Evolutionary conservation across 345 rosid genomes (phyloP).

Genomic region (Zanthoxylum bungeanum): DNA sequence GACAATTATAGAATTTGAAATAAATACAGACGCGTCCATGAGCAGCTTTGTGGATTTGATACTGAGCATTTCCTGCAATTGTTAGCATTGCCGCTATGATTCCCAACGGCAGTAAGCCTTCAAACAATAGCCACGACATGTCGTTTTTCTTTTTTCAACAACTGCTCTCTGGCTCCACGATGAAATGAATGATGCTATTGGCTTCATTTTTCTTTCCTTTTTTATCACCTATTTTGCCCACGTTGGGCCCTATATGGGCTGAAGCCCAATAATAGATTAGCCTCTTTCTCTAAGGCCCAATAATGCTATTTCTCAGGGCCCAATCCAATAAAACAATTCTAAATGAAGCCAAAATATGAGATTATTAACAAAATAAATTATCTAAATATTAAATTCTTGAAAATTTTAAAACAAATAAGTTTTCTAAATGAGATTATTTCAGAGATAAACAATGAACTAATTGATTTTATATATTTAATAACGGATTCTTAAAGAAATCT

Average conservation of each 20-base stretch:
- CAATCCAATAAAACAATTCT: no score
- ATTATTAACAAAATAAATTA: no score
- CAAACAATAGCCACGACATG: conserved; percentile 67
- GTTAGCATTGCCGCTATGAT: conserved; percentile 90
- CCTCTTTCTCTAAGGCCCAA: no score
- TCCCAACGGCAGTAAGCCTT: conserved; percentile 79
- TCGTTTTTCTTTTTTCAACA: neutral
- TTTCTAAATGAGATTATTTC: no score
- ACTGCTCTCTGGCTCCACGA: neutral
- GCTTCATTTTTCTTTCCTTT: neutral
- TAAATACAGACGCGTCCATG: conserved; percentile 64
- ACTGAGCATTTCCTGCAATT: conserved; percentile 79
- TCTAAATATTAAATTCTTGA: no score
- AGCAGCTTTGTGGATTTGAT: conserved; percentile 78
- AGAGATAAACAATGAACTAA: no score
- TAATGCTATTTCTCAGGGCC: no score
- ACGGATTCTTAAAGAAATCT: no score
- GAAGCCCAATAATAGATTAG: neutral
- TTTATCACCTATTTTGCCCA: neutral
- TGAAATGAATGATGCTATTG: no score
- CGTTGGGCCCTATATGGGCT: neutral
- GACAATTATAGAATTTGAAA: conserved; percentile 3
- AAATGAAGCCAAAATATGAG: no score
- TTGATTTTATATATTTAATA: no score
- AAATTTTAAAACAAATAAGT: no score